Conservation (phyloP, 2,329 filamentous ascomycete genomes). For the Ceratocystis ficicola region DNA sequence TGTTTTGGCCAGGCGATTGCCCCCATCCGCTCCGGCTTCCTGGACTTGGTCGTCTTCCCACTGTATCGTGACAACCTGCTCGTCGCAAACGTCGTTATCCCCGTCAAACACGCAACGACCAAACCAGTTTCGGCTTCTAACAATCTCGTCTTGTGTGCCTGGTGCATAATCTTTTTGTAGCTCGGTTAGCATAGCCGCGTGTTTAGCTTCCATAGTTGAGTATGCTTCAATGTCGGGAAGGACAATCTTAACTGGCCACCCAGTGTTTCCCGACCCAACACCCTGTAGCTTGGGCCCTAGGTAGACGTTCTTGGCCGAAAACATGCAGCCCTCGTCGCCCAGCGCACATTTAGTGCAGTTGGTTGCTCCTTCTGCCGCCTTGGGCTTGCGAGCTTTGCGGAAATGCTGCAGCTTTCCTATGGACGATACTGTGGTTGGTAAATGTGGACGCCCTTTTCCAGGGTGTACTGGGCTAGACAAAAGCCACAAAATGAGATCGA, state of each 20-base stretch:
- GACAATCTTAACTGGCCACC: constrained; percentile 83
- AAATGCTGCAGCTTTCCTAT: constrained; percentile 69
- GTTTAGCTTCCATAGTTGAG: constrained; percentile 33
- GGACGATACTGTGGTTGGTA: constrained; percentile 65
- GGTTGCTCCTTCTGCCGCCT: constrained; percentile 59
- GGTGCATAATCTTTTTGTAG: constrained; percentile 42
- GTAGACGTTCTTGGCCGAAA: constrained; percentile 76
- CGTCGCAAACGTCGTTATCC: constrained; percentile 88
- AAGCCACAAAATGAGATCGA: constrained; percentile 86
- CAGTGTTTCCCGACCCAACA: constrained; percentile 51
- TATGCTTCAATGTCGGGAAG: constrained; percentile 82
- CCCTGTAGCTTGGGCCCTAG: constrained; percentile 49
- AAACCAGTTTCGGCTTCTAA: constrained; percentile 57
- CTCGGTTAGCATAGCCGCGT: constrained; percentile 33
- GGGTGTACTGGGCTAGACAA: constrained; percentile 56
- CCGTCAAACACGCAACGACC: constrained; percentile 90
- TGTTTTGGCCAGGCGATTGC: constrained; percentile 59
- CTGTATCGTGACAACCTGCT: constrained; percentile 75
- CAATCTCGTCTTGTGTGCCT: constrained; percentile 32
- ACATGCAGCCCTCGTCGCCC: constrained; percentile 50
- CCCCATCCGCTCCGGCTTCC: constrained; percentile 25
- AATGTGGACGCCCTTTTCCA: constrained; percentile 45
- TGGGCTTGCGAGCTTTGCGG: constrained; percentile 61
- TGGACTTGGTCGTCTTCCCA: constrained; percentile 59
- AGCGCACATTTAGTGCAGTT: constrained; percentile 71